These are phyloP conservation scores for Bullera alba DNA, from an alignment of 768 basidiomycete genomes.

Conservation along the genomic window DNA sequence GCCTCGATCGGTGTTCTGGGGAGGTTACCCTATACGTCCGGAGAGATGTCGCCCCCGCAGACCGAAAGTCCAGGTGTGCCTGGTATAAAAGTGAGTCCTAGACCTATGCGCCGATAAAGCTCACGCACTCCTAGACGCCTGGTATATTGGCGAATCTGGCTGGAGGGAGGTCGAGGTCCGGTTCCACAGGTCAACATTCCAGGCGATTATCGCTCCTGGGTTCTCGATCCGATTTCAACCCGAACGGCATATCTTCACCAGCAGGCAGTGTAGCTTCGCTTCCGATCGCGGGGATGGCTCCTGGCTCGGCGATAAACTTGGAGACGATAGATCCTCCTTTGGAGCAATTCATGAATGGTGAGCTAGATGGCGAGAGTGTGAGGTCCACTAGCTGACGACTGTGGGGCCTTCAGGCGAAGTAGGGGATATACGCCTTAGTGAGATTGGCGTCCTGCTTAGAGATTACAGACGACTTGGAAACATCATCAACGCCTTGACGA, in stretches of 20 bases:
- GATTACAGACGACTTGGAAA: slow-evolving; percentile 69
- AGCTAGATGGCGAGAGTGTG: slow-evolving; percentile 48
- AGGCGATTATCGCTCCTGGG: slow-evolving; percentile 5
- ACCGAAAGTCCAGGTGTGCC: not conserved
- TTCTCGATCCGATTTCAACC: slow-evolving; percentile 9
- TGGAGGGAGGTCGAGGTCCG: slow-evolving; percentile 15
- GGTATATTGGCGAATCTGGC: slow-evolving; percentile 20
- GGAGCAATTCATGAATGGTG: slow-evolving; percentile 38
- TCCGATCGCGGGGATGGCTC: not conserved
- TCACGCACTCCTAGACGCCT: slow-evolving; percentile 9
- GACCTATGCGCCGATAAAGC: too few relatives aligned
- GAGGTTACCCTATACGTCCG: not conserved
- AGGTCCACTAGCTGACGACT: slow-evolving; percentile 60
- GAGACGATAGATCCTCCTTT: slow-evolving; percentile 46
- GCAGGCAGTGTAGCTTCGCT: not conserved
- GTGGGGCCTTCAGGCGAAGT: slow-evolving; percentile 56
- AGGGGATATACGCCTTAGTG: slow-evolving; percentile 71
- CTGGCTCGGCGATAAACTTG: too few relatives aligned
- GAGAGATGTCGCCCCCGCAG: not conserved
- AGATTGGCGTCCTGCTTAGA: slow-evolving; percentile 68
- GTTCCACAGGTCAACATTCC: slow-evolving; percentile 18
- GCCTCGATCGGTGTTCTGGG: slow-evolving; percentile 59
- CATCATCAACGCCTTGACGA: slow-evolving; percentile 7
- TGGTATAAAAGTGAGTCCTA: too few relatives aligned
- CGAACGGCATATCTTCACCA: not conserved